Conservation (phyloP, 2,329 filamentous ascomycete species). For the Pseudogymnoascus sp. region DNA sequence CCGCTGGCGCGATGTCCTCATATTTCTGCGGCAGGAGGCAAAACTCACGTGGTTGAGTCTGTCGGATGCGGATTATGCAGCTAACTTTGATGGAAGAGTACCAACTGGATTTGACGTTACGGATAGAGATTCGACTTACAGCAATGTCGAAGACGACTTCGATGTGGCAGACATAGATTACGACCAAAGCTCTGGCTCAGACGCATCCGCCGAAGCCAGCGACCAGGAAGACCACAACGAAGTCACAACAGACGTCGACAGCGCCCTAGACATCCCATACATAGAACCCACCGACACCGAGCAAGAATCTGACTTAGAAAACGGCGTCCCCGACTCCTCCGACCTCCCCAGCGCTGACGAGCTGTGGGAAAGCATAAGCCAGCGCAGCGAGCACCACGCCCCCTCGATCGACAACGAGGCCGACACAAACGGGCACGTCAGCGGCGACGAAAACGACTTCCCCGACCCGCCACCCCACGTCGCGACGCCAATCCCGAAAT, state of each 20-base stretch:
- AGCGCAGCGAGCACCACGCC: conserved; percentile 30
- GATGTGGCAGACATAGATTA: conserved; percentile 16
- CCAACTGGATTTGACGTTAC: conserved; percentile 11
- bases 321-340: background rate
- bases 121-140: conserved; percentile 19
- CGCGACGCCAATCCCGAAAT: conserved; percentile 15
- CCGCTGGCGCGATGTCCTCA: conserved; percentile 52
- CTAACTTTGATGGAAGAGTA: conserved; percentile 37
- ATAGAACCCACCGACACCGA: background rate
- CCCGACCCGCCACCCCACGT: conserved; percentile 3
- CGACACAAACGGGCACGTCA: conserved; percentile 15
- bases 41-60: conserved; percentile 54
- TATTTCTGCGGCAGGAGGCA: conserved; percentile 44
- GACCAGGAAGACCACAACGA: conserved; percentile 22
- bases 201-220: conserved; percentile 19
- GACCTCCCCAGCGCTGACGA: background rate
- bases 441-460: background rate
- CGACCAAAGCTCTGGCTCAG: conserved; percentile 23
- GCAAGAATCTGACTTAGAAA: background rate
- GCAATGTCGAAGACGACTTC: conserved; percentile 20
- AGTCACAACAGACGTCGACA: conserved; percentile 18
- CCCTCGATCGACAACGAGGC: conserved; percentile 29
- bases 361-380: background rate
- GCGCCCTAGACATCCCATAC: conserved; percentile 5
- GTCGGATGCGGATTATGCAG: conserved; percentile 51